These are phyloP conservation scores for Deinandra increscens DNA, from an alignment of 129 eudicot genomes.

Conservation along the genomic window DNA sequence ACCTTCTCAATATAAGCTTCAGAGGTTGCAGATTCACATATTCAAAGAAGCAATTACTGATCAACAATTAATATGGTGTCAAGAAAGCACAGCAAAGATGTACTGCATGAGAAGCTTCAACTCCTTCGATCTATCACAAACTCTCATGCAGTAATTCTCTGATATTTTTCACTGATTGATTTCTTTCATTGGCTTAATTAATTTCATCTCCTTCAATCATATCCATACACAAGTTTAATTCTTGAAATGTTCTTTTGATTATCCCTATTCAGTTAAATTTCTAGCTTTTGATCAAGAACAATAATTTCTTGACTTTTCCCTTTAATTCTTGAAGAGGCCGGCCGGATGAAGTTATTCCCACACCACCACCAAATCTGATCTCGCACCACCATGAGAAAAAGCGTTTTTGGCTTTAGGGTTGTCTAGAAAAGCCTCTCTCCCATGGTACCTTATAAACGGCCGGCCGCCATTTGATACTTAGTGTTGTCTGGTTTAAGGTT, in stretches of 20 bases:
- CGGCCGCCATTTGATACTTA: too few species aligned
- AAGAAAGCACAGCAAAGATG: slow-evolving; percentile 76
- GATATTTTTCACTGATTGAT: slow-evolving; percentile 10
- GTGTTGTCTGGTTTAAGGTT: too few species aligned
- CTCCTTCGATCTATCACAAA: slow-evolving; percentile 92
- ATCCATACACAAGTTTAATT: not conserved
- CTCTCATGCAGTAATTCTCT: slow-evolving; percentile 90
- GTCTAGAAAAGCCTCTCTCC: too few species aligned
- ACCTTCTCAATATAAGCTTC: slow-evolving; percentile 48
- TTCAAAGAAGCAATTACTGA: slow-evolving; percentile 8
- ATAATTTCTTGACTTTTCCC: not conserved
- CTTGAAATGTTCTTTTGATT: not conserved
- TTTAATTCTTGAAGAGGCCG: too few species aligned
- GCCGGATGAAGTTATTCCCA: too few species aligned
- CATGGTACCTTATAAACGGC: too few species aligned
- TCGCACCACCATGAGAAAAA: too few species aligned
- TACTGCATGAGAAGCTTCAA: slow-evolving; percentile 98
- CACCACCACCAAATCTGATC: too few species aligned
- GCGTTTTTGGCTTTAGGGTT: too few species aligned
- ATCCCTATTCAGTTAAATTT: not conserved
- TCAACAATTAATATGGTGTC: slow-evolving; percentile 58
- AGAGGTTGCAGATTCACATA: slow-evolving; percentile 26
- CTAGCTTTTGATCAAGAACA: not conserved
- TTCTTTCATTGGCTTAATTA: slow-evolving; percentile 33
- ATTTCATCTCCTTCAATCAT: slow-evolving; percentile 24